Conservation (phyloP, 768 basidiomycete genomes). For the Fomitopsis serialis region DNA sequence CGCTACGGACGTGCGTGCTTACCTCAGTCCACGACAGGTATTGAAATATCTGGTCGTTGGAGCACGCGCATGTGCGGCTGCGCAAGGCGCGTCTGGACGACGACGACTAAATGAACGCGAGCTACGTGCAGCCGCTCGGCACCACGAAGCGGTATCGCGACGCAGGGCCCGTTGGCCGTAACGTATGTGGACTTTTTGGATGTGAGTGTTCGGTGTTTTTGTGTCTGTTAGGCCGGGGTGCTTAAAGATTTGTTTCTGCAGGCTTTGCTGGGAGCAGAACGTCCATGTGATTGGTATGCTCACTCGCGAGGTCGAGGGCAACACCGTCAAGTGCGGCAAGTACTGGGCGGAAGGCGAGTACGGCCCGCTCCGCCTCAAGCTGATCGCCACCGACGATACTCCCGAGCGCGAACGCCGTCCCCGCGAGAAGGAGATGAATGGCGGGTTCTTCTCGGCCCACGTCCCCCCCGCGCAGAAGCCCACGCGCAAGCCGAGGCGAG, state of each 20-base stretch:
- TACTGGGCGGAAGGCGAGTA: constrained; percentile 78
- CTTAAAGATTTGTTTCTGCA: constrained; percentile 23
- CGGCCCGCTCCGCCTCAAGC: constrained; percentile 63
- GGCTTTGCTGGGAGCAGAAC: constrained; percentile 90
- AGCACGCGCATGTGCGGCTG: constrained; percentile 85
- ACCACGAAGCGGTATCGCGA: constrained; percentile 81
- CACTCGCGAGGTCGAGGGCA: constrained; percentile 85
- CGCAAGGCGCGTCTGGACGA: constrained; percentile 28
- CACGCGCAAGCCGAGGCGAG: constrained; percentile 3
- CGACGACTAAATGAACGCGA: constrained; percentile 95
- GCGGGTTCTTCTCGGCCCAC: constrained; percentile 30
- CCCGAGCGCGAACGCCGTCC: constrained; percentile 28
- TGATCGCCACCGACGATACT: constrained; percentile 42
- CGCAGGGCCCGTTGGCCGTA: constrained; percentile 87
- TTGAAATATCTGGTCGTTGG: constrained; percentile 96
- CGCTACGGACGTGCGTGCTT: too few relatives aligned
- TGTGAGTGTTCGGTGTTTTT: constrained; percentile 45
- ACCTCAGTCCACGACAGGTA: constrained; percentile 49
- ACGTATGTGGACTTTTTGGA: constrained; percentile 96
- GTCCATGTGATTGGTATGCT: constrained; percentile 97
- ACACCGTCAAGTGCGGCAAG: constrained; percentile 83
- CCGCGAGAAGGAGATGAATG: constrained; percentile 18
- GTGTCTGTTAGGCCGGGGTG: not conserved
- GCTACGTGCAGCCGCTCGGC: constrained; percentile 82
- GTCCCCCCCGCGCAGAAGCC: constrained; percentile 28